phyloP scores from a whole-genome alignment of 73 alveolate genomes.

The Durusdinium trenchii region DNA sequence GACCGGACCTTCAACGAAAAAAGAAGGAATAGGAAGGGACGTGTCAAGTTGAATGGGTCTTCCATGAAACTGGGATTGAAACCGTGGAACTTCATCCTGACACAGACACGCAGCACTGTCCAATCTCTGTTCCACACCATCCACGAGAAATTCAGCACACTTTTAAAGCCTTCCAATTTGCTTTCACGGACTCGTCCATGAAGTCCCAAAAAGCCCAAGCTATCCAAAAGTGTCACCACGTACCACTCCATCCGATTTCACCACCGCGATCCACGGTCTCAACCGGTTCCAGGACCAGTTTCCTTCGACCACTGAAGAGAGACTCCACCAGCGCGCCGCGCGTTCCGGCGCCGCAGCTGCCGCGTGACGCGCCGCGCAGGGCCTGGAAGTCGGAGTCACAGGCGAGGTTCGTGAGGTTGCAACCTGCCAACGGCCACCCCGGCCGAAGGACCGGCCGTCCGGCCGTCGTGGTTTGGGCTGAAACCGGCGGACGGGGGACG shows the following conservation, averaged over 20 bases:
- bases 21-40: not conserved
- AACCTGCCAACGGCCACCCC: not conserved
- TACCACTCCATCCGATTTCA: not conserved
- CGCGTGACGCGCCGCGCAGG: too few species aligned
- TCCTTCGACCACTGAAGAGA: too few species aligned
- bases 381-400: conserved; percentile 32
- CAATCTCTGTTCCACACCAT: too few species aligned
- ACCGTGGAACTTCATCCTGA: too few species aligned
- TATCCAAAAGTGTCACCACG: not conserved
- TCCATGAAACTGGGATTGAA: not conserved
- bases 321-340: not conserved
- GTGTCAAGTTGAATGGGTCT: not conserved
- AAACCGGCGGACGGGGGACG: not conserved
- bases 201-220: not conserved
- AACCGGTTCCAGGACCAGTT: not conserved
- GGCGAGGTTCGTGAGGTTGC: not conserved
- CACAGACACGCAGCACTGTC: too few species aligned
- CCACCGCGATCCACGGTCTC: not conserved
- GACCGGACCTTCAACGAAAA: not conserved
- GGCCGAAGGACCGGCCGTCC: not conserved
- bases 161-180: too few species aligned
- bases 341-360: not conserved
- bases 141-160: too few species aligned
- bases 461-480: too few species aligned
- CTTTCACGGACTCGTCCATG: not conserved